Evolutionary conservation across 805 yeast genomes (phyloP), one percentile per base, ranked within the genome.

Genomic region (Tetrapisispora taiwanensis): DNA sequence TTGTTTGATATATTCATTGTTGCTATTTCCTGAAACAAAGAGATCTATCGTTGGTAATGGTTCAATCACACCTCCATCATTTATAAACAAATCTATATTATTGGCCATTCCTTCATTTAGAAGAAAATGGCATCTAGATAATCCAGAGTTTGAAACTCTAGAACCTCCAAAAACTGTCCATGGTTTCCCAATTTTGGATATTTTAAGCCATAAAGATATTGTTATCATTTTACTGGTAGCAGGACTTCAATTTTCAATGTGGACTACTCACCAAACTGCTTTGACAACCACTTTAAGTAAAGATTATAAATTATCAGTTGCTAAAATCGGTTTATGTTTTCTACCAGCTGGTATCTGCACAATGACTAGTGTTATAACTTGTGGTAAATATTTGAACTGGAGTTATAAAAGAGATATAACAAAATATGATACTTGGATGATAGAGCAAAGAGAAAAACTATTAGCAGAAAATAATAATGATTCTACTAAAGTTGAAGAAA

Each of bases 1-100:
- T 2, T 67, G 76, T 3, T 48, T 71, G 0, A 1, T 66, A 0
- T 18, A 62, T 0, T 62, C 69, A 1, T 46, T 65, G 3, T 32
- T 72, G 3, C 45, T 71, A 4, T 60, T 87, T 15, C 94, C 95
- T 1, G 95, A 88, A 56, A 88, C 95, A 0, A 73, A 74, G 33
- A 69, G 95, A 45, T 62, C 73, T 7, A 59, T 83, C 7, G 90
- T 79, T 1, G 95, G 94, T 0, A 84, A 85, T 59, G 84, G 88
- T 1, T 74, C 88, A 1, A 62, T 79, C 0, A 54, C 50, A 2
- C 94, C 94, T 0, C 58, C 51, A 30, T 49, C 46, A 0, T 32
- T 60, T 4, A n/a, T 71, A 3, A 69, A 75, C 48, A 65, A 54
- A 39, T 71, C 80, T 1, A 78, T 79, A 0, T 53, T 75, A 1